Evolutionary conservation across 208 protist genomes (phyloP), one percentile per base, ranked within the genome.

Genomic region (Leishmania aethiopica): DNA sequence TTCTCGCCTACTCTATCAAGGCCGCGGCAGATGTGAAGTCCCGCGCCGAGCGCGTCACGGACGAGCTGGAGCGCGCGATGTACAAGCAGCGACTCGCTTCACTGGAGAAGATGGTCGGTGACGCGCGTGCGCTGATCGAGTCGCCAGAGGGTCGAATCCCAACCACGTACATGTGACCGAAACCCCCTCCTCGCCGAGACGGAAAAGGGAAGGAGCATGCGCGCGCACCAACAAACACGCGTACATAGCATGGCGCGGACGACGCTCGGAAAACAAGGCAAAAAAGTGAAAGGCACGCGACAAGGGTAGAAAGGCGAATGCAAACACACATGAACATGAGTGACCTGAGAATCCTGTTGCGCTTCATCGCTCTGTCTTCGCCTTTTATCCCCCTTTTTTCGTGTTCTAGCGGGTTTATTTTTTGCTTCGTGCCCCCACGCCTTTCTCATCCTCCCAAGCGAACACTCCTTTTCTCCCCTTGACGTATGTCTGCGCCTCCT

Each of bases 1-100:
- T 94, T 82, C 55, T 87, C 28, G 70, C 55, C 37, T 94, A 89
- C 78, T 89, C 89, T 35, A 66, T 77, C 8, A 83, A 66, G 37
- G 84, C 89, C 1, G 75, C 59, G 17, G 85, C 80, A 45, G 80
- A 88, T 71, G 78, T 84, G 73, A 62, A 75, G 37, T 28, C 60
- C 32, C 72, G 74, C 35, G 37, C 86, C 55, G 42, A 78, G 13
- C 76, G 75, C 42, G 70, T 70, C 66, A 79, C 75, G 35, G 79
- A 86, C 32, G 51, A 55, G 28, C 51, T 81, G 74, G 32, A 87
- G 66, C 73, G 80, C 42, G 57, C 60, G 1, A 47, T 75, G 53
- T 53, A 79, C 32, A 28, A 79, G 77, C 47, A 81, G 51, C 85
- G 85, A 15, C 62, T 85, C 40, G 82, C 59, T 45, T 83, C 81